Evolutionary conservation across 805 yeast genomes (phyloP), one percentile per base, ranked within the genome.

Genomic region (Kazachstania bromeliacearum): DNA sequence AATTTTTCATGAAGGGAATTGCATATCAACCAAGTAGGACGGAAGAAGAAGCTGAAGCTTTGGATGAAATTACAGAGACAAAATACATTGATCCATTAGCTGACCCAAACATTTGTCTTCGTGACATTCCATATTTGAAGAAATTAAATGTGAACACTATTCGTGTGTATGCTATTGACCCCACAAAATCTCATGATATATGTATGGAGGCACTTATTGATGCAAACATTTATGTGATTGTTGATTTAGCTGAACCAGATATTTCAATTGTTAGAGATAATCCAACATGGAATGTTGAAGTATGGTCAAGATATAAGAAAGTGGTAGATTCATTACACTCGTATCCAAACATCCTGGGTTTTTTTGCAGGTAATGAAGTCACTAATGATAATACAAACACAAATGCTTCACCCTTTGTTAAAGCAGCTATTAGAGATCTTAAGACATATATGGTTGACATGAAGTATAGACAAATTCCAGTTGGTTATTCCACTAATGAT

Each of bases 331-430:
- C 71, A 47, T 74, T 92, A 66, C 74, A 77, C 40, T 67, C 72
- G 49, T 89, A 88, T 64, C 63, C 79, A 33, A 89, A 89, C 62
- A 73, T 85, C 14, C 68, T 89, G 44, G 98, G 97, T 2, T 88
- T 85, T 71, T 88, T 89, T 63, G 97, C 97, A 20, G 98, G 97
- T 43, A 92, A 92, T 63, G 98, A 89, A 70, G 97, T 92, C 36
- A 76, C 89, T 41, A 89, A 88, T 62, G 85, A 84, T 54, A 64
- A 62, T 30, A 65, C 85, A 33, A 88, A 85, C 62, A 83, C 96
- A 10, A 79, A 77, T 48, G 84, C 96, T 22, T 87, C 96, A 20
- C 85, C 96, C 2, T 89, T 78, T 61, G 95, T 92, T 39, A 92
- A 89, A 70, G 96, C 97, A 21, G 95, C 97, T 13, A 71, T 92